A percentile compares a stretch with the other conserved stretches of the same genome.
Conservation (phyloP, 169 alveolate species). For the Plasmodium cynomolgi region DNA sequence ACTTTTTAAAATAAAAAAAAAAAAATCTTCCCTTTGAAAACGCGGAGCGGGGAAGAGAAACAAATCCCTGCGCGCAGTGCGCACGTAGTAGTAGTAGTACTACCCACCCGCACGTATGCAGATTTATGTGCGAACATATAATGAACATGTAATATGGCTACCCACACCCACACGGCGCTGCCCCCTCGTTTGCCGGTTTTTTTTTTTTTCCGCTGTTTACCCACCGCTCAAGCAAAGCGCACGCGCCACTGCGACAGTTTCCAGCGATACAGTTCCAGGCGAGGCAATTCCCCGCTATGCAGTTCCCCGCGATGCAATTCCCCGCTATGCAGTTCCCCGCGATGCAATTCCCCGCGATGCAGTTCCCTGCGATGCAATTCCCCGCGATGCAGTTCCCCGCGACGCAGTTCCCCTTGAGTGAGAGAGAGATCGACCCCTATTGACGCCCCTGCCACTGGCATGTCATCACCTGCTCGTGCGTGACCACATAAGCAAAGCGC, state of each 20-base stretch:
- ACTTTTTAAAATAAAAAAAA: no score
- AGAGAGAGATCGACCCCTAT: neutral
- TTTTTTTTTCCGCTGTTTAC: neutral
- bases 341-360: neutral
- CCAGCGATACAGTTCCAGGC: neutral
- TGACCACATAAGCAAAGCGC: neutral
- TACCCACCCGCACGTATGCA: neutral
- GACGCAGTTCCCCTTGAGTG: neutral
- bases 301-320: neutral
- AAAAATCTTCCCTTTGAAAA: neutral
- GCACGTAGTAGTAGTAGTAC: neutral
- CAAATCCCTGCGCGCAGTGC: neutral
- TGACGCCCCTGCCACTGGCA: neutral
- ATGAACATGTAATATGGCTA: neutral
- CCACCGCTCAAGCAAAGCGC: neutral
- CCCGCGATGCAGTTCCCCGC: neutral
- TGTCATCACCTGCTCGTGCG: neutral
- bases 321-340: no score
- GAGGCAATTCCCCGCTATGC: slow-evolving; percentile 6
- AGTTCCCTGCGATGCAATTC: neutral
- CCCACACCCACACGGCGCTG: neutral
- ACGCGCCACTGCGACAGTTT: neutral
- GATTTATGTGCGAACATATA: neutral
- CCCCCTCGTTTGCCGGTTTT: neutral
- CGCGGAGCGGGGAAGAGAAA: neutral